Conservation (phyloP, 192 early-diverging fungal species). For the Coemansia reversa region DNA sequence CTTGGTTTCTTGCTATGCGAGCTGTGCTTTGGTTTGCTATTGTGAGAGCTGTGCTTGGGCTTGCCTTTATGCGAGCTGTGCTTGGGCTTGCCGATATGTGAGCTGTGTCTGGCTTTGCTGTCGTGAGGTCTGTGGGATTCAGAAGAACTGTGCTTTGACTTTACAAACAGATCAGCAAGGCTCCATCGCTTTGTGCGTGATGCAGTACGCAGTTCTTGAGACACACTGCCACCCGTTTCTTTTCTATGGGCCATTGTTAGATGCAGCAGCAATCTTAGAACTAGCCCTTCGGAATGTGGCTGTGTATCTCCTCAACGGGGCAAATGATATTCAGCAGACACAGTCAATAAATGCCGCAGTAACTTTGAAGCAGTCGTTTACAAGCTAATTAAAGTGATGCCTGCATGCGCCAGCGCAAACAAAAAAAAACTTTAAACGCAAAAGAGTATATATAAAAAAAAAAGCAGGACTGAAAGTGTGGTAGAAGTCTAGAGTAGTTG, state of each 20-base stretch:
- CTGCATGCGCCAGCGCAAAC: background rate
- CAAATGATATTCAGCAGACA: background rate
- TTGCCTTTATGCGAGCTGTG: background rate
- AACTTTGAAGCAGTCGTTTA: background rate
- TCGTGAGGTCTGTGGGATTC: background rate
- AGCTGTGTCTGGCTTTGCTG: background rate
- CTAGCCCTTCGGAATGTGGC: background rate
- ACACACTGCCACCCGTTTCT: background rate
- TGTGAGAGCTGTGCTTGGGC: background rate
- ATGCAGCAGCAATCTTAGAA: background rate
- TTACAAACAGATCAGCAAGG: conserved; percentile 7
- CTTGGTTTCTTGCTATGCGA: background rate
- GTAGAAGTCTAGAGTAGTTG: background rate
- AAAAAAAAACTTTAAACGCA: conserved; percentile 1
- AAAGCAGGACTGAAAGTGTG: background rate
- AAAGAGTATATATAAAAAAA: conserved; percentile 1
- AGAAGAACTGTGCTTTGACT: background rate
- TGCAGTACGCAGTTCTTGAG: conserved; percentile 1
- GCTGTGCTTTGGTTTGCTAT: background rate
- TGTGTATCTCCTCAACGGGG: background rate
- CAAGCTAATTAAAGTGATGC: background rate
- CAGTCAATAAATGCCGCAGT: background rate
- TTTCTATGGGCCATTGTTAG: conserved; percentile 8
- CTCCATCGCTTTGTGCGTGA: conserved; percentile 10
- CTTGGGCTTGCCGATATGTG: background rate